Evolutionary conservation across 345 rosid genomes (phyloP).

Genomic region (Eucalyptus erythrocorys): DNA sequence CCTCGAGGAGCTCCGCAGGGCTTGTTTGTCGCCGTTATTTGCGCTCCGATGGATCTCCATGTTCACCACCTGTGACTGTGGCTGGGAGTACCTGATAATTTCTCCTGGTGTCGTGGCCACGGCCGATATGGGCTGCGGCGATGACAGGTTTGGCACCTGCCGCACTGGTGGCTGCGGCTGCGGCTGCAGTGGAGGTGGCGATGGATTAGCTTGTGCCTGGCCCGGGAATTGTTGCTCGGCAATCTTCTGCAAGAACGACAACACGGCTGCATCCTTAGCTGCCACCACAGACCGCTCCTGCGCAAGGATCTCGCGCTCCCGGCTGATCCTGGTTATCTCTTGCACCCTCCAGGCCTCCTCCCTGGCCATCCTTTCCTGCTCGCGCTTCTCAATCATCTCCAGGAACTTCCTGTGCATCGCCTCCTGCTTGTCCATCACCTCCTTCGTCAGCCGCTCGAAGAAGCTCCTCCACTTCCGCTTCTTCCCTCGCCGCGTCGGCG

Average conservation of each 20-base stretch:
- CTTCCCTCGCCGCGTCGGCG: slow-evolving; percentile 3
- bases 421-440: slow-evolving; percentile 61
- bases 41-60: not conserved
- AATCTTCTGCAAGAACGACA: slow-evolving; percentile 59
- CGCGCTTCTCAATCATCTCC: slow-evolving; percentile 66
- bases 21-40: not conserved
- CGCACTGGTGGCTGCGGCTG: not conserved
- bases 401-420: slow-evolving; percentile 64
- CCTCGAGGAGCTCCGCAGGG: slow-evolving; percentile 23
- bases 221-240: slow-evolving; percentile 20
- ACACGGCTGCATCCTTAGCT: slow-evolving; percentile 63
- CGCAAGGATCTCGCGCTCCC: slow-evolving; percentile 55
- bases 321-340: slow-evolving; percentile 49
- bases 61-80: not conserved
- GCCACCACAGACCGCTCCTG: slow-evolving; percentile 67
- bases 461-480: slow-evolving; percentile 56
- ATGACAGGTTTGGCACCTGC: not conserved
- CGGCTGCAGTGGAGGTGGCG: not conserved
- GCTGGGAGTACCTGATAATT: not conserved
- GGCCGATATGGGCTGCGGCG: not conserved
- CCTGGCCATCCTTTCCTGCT: slow-evolving; percentile 46
- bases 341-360: slow-evolving; percentile 84
- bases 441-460: slow-evolving; percentile 55
- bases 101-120: not conserved
- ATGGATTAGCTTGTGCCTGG: not conserved